A percentile compares a stretch with the other conserved stretches of the same genome.
Conservation (phyloP, 305 asterid species). For the Solanum hybrid region DNA sequence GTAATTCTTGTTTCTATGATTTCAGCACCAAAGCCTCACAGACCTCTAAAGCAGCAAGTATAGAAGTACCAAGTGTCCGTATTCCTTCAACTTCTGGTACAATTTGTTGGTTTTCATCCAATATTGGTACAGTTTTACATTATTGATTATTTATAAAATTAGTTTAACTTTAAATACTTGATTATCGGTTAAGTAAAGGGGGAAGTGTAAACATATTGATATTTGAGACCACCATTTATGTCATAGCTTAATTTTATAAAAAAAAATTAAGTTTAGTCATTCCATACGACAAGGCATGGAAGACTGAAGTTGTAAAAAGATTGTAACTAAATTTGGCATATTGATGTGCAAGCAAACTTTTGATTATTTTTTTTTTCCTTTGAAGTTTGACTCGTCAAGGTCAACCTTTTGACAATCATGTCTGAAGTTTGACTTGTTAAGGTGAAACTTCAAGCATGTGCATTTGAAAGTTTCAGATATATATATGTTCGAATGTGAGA, state of each 20-base stretch:
- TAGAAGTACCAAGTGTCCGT: conserved; percentile 2
- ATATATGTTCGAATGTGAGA: background rate
- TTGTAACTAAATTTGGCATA: background rate
- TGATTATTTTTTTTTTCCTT: background rate
- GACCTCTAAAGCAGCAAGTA: conserved; percentile 22
- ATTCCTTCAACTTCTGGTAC: conserved; percentile 20
- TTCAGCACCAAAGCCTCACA: conserved; percentile 72
- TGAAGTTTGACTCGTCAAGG: background rate
- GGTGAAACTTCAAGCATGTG: background rate
- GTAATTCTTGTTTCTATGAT: background rate
- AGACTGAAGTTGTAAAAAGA: background rate
- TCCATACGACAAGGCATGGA: background rate
- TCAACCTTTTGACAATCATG: background rate
- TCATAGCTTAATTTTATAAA: background rate
- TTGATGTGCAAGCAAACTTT: background rate
- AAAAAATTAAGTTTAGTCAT: background rate
- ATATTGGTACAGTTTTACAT: background rate
- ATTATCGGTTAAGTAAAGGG: background rate
- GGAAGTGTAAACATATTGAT: background rate
- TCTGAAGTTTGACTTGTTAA: background rate
- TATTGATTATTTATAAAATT: background rate
- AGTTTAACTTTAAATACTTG: background rate
- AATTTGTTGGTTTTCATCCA: background rate
- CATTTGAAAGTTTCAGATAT: background rate
- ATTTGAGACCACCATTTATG: background rate